Evolutionary conservation across 768 basidiomycete species (phyloP).

Genomic region (Thelephora ganbajun): DNA sequence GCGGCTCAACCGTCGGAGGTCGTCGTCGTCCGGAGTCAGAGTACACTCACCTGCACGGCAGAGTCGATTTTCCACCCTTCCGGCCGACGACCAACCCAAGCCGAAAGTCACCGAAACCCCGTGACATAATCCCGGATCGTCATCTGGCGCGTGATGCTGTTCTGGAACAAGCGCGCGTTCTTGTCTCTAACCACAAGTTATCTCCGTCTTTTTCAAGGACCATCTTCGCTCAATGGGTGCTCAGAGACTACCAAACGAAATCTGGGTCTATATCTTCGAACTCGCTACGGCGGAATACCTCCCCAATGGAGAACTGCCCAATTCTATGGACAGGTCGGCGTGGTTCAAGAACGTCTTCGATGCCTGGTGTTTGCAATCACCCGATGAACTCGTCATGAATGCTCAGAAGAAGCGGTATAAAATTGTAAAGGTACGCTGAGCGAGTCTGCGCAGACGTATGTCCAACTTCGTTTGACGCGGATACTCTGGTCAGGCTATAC

Average conservation of each 20-base stretch:
- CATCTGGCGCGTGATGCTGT: too few species aligned
- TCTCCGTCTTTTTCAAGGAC: too few species aligned
- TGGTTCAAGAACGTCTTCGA: constrained; percentile 42
- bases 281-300: constrained; percentile 63
- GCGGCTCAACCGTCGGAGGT: not conserved
- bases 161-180: too few species aligned
- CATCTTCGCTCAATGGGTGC: not conserved
- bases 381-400: constrained; percentile 42
- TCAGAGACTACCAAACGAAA: constrained; percentile 22
- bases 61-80: too few species aligned
- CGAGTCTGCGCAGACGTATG: constrained; percentile 1
- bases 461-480: constrained; percentile 1
- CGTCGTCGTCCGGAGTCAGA: too few species aligned
- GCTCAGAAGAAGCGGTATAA: constrained; percentile 47
- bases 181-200: too few species aligned
- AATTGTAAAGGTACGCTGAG: constrained; percentile 50
- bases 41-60: too few species aligned
- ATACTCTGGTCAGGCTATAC: constrained; percentile 47
- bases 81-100: too few species aligned
- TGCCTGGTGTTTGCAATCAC: constrained; percentile 45
- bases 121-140: too few species aligned
- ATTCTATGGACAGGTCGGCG: constrained; percentile 44
- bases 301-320: constrained; percentile 46
- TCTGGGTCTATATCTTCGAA: constrained; percentile 59
- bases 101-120: too few species aligned